Conservation (phyloP, 2,329 filamentous ascomycete species). For the Beauveria sp. region DNA sequence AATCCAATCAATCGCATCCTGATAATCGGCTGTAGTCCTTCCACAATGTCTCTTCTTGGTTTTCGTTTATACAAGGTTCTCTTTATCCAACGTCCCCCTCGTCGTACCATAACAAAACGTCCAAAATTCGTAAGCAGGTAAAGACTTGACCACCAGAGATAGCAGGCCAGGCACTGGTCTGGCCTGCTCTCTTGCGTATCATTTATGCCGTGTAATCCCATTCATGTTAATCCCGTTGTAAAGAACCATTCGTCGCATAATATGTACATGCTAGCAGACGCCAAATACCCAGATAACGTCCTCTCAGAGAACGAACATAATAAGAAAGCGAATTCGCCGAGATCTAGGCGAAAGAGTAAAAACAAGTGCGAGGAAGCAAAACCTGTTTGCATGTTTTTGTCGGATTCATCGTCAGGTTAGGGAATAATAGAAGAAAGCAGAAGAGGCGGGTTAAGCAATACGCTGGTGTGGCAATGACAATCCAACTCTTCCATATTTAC, state of each 20-base stretch:
- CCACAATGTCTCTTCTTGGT: not conserved
- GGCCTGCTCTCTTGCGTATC: not conserved
- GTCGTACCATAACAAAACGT: not conserved
- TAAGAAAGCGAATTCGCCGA: not conserved
- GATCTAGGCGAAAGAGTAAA: not conserved
- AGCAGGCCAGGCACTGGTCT: not conserved
- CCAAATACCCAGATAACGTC: not conserved
- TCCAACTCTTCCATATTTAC: constrained; percentile 16
- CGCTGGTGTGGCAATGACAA: not conserved
- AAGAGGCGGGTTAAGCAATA: constrained; percentile 7
- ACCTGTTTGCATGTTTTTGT: constrained; percentile 6
- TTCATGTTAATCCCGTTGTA: constrained; percentile 2
- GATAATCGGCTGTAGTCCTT: not conserved
- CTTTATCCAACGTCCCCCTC: constrained; percentile 4
- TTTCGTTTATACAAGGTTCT: constrained; percentile 4
- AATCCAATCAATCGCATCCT: not conserved
- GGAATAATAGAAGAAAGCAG: constrained; percentile 7
- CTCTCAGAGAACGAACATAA: not conserved
- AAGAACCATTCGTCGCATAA: constrained; percentile 4
- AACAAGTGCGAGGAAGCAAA: not conserved
- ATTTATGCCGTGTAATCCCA: constrained; percentile 7
- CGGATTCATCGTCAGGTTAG: not conserved
- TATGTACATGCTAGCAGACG: constrained; percentile 8
- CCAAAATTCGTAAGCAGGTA: not conserved
- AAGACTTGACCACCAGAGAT: not conserved